Percentiles rank a stretch among this genome's conserved stretches.
These are phyloP conservation scores for Tillandsia leiboldiana DNA, from an alignment of 176 grass and related monocot genomes.

Conservation along the genomic window DNA sequence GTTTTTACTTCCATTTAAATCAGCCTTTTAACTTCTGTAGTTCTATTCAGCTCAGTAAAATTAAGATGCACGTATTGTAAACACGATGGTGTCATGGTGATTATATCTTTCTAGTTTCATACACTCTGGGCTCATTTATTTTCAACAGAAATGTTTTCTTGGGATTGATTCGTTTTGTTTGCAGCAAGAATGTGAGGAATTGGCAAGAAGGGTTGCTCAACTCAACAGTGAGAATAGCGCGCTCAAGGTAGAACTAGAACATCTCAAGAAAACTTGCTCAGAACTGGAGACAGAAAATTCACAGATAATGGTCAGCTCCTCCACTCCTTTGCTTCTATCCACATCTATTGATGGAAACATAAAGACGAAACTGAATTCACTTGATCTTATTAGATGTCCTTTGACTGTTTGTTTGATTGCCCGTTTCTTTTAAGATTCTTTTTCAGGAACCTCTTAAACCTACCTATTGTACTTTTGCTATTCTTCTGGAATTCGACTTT, in stretches of 20 bases:
- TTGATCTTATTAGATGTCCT: conserved; percentile 6
- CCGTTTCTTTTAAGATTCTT: background rate
- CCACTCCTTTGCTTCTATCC: background rate
- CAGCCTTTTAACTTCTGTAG: too few relatives aligned
- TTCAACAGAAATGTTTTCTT: too few relatives aligned
- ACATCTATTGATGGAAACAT: too few relatives aligned
- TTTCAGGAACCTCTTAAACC: background rate
- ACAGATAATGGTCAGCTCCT: conserved; percentile 42
- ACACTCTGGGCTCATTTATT: too few relatives aligned
- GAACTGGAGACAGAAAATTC: conserved; percentile 58
- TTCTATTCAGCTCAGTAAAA: too few relatives aligned
- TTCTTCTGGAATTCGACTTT: background rate
- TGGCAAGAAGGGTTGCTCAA: conserved; percentile 47
- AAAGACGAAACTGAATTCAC: too few relatives aligned
- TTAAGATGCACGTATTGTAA: too few relatives aligned
- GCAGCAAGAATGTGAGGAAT: conserved; percentile 78
- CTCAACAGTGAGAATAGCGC: conserved; percentile 47
- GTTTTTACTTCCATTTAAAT: too few relatives aligned
- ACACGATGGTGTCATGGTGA: too few relatives aligned
- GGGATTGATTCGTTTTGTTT: conserved; percentile 6
- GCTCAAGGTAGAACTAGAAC: conserved; percentile 48
- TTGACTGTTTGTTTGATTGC: background rate
- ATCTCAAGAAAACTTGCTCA: conserved; percentile 53
- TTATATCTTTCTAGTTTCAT: too few relatives aligned
- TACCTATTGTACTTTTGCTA: background rate